Evolutionary conservation across 768 basidiomycete species (phyloP).

Genomic region (Mycena amicta): DNA sequence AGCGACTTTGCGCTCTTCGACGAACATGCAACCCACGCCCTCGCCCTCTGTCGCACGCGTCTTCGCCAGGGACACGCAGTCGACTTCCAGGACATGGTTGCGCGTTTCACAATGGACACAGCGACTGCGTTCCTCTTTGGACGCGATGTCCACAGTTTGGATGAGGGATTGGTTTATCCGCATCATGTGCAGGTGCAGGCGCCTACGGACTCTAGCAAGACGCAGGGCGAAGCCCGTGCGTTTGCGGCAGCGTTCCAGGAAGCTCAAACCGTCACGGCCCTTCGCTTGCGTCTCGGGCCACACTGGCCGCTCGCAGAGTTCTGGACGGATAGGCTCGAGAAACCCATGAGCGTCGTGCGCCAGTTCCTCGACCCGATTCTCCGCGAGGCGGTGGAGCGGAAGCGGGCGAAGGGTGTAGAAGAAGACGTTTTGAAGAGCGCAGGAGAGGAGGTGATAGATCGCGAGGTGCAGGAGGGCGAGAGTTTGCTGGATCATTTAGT

Average conservation of each 20-base stretch:
- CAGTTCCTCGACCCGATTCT: slow-evolving; percentile 58
- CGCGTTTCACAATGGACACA: slow-evolving; percentile 61
- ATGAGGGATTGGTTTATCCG: slow-evolving; percentile 52
- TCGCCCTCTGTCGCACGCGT: slow-evolving; percentile 46
- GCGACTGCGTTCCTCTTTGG: slow-evolving; percentile 63
- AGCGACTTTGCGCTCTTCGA: slow-evolving; percentile 67
- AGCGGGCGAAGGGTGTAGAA: slow-evolving; percentile 24
- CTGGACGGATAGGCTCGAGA: slow-evolving; percentile 47
- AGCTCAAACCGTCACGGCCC: slow-evolving; percentile 45
- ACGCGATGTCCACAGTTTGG: slow-evolving; percentile 47
- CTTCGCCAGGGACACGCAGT: slow-evolving; percentile 50
- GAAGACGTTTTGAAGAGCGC: slow-evolving; percentile 17
- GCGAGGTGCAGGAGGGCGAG: slow-evolving; percentile 44
- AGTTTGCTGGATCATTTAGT: slow-evolving; percentile 56
- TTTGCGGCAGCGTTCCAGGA: slow-evolving; percentile 55
- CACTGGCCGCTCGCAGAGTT: slow-evolving; percentile 59
- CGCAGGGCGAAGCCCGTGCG: slow-evolving; percentile 28
- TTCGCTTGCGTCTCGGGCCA: slow-evolving; percentile 42
- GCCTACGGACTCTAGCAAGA: background rate
- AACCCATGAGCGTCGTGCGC: slow-evolving; percentile 50
- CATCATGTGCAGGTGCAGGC: slow-evolving; percentile 25
- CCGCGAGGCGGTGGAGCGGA: slow-evolving; percentile 46
- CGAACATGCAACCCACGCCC: slow-evolving; percentile 52
- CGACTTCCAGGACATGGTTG: slow-evolving; percentile 63
- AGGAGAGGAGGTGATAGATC: slow-evolving; percentile 30